phyloP scores from a whole-genome alignment of 164 flowering plant species.

The Amborella trichopoda region DNA sequence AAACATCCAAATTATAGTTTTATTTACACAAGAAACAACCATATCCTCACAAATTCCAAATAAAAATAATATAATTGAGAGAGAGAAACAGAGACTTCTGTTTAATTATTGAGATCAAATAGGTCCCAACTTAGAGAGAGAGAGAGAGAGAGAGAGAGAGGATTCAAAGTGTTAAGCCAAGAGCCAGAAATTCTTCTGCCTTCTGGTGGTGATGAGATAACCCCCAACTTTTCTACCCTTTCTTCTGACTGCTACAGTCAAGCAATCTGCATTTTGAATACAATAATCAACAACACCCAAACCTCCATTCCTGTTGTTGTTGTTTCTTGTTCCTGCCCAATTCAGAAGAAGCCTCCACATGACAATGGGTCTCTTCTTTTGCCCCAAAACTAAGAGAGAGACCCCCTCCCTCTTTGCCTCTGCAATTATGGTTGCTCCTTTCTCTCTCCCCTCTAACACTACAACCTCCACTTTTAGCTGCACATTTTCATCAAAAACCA shows the following conservation, averaged over 20 bases:
- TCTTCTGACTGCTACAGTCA: conserved; percentile 68
- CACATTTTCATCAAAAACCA: not conserved
- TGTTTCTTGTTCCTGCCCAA: conserved; percentile 33
- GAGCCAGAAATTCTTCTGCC: conserved; percentile 75
- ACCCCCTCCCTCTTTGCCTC: conserved; percentile 56
- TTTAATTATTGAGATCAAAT: no score
- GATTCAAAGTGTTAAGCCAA: no score
- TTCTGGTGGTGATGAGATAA: conserved; percentile 59
- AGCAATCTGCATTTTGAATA: conserved; percentile 54
- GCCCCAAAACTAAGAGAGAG: conserved; percentile 61
- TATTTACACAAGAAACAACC: no score
- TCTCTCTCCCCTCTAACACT: conserved; percentile 62
- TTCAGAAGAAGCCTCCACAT: conserved; percentile 57
- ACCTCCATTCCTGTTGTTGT: conserved; percentile 4
- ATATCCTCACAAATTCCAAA: no score
- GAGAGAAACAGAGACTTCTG: no score
- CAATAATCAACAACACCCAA: conserved; percentile 65
- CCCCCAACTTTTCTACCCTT: conserved; percentile 60
- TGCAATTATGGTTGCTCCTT: conserved; percentile 59
- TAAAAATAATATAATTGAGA: no score
- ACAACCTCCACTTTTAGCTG: conserved; percentile 52
- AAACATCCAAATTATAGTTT: no score
- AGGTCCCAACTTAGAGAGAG: no score
- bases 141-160: no score
- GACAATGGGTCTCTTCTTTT: conserved; percentile 41